Base-by-base conservation (phyloP, 176 grass and related monocot genomes). In the Oryza glumipatula region DNA sequence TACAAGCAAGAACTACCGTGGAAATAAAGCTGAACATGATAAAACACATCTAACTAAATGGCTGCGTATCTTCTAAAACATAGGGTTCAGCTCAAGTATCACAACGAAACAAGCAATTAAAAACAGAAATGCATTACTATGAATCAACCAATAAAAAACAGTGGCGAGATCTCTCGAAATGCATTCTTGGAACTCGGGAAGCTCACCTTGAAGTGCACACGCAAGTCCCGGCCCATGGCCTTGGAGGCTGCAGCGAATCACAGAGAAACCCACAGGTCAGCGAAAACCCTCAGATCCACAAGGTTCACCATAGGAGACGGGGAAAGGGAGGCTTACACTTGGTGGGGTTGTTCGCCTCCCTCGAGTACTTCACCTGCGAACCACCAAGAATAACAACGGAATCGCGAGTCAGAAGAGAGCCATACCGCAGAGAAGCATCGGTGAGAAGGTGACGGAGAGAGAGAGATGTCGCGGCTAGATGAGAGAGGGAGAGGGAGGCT, bases 201-300 rank as follows among this genome's bases (percentile, higher is more conserved):
- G 54, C 80, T 75, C 63, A 97, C 92, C 94, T 97, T 97, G 85
- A 97, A 97, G 81, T 97, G 95, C 72, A 97, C 95, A 47, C 95
- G 89, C 74, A 97, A 82, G 83, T 97, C 95, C 48, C 73, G 92
- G 54, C 95, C 92, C 92, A 94, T 92, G 63, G 95, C 88, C 90
- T 97, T 94, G 15, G 95, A 38, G 24, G 95, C 94, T 97, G 83
- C 83, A 88, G 76, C 52, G 33, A n/a, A 89, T 28, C 22, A 77
- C 56, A 78, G 21, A 80, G 2, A 68, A 73, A 69, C 14, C 66
- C n/a, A 86, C 4, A n/a, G 12, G 74, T 91, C 52, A 91, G 70
- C 36, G 0, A 38, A 38, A 83, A 87, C 85, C 41, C 21, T 19
- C 26, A 36, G 76, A 85, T 83, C 43, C 21, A 47, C 22, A 6